Conservation (phyloP, 768 basidiomycete species). For the Lentinula sp. region DNA sequence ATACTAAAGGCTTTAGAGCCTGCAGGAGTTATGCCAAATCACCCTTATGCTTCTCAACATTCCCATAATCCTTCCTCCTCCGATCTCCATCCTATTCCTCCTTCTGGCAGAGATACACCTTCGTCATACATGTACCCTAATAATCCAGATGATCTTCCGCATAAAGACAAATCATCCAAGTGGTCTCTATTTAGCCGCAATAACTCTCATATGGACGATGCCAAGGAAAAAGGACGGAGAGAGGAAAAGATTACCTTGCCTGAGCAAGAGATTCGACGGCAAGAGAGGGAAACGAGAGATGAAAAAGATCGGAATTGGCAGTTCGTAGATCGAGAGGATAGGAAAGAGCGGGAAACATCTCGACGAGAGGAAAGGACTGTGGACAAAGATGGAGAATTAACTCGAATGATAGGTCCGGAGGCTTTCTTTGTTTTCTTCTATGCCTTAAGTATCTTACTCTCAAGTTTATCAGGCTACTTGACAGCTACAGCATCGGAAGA, state of each 20-base stretch:
- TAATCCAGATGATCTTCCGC: neutral
- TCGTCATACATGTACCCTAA: neutral
- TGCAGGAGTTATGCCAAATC: conserved; percentile 14
- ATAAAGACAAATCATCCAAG: conserved; percentile 13
- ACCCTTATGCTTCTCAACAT: conserved; percentile 19
- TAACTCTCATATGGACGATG: conserved; percentile 25
- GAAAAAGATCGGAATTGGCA: conserved; percentile 27
- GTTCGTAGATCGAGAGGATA: conserved; percentile 11
- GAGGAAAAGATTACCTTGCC: conserved; percentile 16
- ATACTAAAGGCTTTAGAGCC: conserved; percentile 64
- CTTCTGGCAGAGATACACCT: neutral
- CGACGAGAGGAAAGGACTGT: conserved; percentile 25
- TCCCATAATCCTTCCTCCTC: conserved; percentile 19
- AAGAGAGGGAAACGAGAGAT: conserved; percentile 29
- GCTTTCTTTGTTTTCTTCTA: neutral
- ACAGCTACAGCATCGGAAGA: conserved; percentile 79
- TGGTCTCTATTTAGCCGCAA: conserved; percentile 31
- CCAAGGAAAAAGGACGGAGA: conserved; percentile 16
- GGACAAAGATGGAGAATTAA: conserved; percentile 49
- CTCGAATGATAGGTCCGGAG: conserved; percentile 62
- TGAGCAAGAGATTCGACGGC: conserved; percentile 21
- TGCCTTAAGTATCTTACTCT: neutral
- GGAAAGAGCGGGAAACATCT: conserved; percentile 18
- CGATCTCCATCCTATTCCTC: conserved; percentile 21
- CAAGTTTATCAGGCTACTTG: conserved; percentile 46